Base-by-base conservation (phyloP, 352 stramenopile species). In the Pythium myriotylum region DNA sequence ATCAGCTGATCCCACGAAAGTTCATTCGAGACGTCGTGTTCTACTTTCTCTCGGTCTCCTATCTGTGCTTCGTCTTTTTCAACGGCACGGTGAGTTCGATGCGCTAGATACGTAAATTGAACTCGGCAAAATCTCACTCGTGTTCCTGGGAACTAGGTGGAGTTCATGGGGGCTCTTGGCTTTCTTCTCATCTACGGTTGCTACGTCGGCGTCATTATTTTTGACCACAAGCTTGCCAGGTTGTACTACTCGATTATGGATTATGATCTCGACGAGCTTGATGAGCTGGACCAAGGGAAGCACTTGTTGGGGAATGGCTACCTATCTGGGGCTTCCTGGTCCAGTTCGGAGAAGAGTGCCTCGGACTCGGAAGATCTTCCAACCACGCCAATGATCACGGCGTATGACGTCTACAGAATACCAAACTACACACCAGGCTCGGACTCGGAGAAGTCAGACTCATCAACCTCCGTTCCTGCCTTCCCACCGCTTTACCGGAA, bases 1-100 rank as follows among this genome's bases (percentile, higher is more conserved):
- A 90, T 48, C 83, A 92, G 55, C 66, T 94, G 24, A 88, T 92
- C 27, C 85, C 85, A 14, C 77, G 81, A 55, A 91, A 87, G 47
- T 94, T 74, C 57, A 50, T 88, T 19, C 83, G 85, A 17, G 85
- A 94, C 47, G 82, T 94, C 8, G 45, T 73, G 2, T 92, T 92
- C 53, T 94, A 94, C 70, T 75, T 87, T 33, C 42, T 89, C 6
- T 77, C 73, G 4, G 68, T 94, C 42, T 47, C 75, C n/a, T 94
- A 94, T 57, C 61, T 92, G 22, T 75, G 73, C 33, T 67, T 90
- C 40, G 73, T 94, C 22, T 89, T 91, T 58, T 86, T 88, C 32
- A 70, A 86, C n/a, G 84, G 79, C 37, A 71, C 54, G 42, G 72
- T 81, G 37, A 29, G 62, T 26, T 37, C 13, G 49, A 22, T 5